These are phyloP conservation scores for Plantago elongata DNA, from an alignment of 257 asterid species.

Conservation along the genomic window DNA sequence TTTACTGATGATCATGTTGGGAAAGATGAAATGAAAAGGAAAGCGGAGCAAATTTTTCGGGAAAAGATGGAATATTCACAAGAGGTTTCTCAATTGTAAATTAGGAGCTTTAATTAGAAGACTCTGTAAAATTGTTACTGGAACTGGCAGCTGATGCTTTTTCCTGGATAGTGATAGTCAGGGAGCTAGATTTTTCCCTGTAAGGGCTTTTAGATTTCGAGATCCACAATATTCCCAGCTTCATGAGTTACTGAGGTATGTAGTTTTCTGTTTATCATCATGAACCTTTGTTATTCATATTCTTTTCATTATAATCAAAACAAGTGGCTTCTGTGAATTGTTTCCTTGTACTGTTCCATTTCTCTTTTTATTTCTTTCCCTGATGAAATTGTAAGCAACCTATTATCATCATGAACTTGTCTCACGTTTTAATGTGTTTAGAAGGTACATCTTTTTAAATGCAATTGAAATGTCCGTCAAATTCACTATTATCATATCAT, in stretches of 20 bases:
- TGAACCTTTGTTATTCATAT: slow-evolving; percentile 36
- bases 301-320: slow-evolving; percentile 24
- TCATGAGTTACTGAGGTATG: slow-evolving; percentile 39
- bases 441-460: too few species aligned
- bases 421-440: too few species aligned
- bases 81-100: slow-evolving; percentile 48
- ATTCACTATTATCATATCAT: too few species aligned
- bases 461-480: too few species aligned
- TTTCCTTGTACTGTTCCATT: slow-evolving; percentile 2
- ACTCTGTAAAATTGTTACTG: slow-evolving; percentile 44
- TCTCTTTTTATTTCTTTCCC: not conserved
- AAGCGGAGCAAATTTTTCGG: slow-evolving; percentile 35
- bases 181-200: slow-evolving; percentile 41
- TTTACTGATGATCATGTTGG: slow-evolving; percentile 36
- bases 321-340: slow-evolving; percentile 11
- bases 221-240: slow-evolving; percentile 27
- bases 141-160: slow-evolving; percentile 36
- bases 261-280: slow-evolving; percentile 24
- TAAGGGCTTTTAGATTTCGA: slow-evolving; percentile 33
- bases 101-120: slow-evolving; percentile 42
- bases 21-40: slow-evolving; percentile 35
- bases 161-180: slow-evolving; percentile 34
- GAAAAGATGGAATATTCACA: slow-evolving; percentile 30
- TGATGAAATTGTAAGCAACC: not conserved
- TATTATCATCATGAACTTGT: too few species aligned